Conservation (phyloP, 2,329 filamentous ascomycete species). For the Paramyrothecium sp. region DNA sequence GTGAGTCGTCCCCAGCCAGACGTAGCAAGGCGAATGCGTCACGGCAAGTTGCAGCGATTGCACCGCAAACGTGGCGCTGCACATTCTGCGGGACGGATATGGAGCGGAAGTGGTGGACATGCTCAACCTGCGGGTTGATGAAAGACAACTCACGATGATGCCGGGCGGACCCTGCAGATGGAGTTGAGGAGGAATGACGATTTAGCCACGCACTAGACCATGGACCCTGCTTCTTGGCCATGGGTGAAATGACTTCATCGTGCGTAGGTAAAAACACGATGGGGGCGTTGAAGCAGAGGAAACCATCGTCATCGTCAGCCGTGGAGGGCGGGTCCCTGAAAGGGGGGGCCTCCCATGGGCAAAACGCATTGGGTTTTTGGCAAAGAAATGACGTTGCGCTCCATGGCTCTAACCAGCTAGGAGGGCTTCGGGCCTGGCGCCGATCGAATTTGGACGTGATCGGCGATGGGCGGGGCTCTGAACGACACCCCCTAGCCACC, state of each 20-base stretch:
- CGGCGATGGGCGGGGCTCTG: conserved; percentile 17
- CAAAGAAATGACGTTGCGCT: conserved; percentile 16
- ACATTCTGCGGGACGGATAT: conserved; percentile 49
- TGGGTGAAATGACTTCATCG: conserved; percentile 19
- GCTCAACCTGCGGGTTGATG: conserved; percentile 52
- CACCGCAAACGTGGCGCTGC: conserved; percentile 47
- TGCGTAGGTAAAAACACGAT: neutral
- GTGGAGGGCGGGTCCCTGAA: conserved; percentile 4
- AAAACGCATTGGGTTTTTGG: conserved; percentile 4
- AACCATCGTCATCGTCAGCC: conserved; percentile 5
- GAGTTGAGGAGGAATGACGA: conserved; percentile 3
- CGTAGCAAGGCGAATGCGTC: neutral
- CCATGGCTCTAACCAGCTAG: conserved; percentile 7
- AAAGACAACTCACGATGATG: conserved; percentile 44
- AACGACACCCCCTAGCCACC: conserved; percentile 15
- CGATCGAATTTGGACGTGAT: conserved; percentile 30
- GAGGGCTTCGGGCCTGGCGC: conserved; percentile 23
- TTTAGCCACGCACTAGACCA: neutral
- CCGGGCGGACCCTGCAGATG: neutral
- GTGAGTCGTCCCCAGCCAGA: conserved; percentile 16
- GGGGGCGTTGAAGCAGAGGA: neutral
- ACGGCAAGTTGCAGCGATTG: conserved; percentile 9
- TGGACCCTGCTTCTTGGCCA: neutral
- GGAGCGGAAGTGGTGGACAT: conserved; percentile 57
- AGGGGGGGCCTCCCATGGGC: conserved; percentile 6